Conservation (phyloP, 495 filamentous ascomycete species). For the Halenospora varia region DNA sequence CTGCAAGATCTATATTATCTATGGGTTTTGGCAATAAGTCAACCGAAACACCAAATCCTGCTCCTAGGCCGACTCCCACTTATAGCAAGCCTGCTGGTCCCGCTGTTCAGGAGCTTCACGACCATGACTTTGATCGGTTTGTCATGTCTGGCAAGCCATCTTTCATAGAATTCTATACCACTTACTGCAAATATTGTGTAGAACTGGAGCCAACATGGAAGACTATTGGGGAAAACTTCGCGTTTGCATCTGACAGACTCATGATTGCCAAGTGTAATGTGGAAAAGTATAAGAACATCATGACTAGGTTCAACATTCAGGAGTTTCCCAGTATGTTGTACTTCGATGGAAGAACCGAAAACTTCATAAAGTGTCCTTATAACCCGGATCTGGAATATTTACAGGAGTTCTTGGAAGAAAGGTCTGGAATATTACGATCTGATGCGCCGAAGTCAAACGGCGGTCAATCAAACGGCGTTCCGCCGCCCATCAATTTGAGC, state of each 20-base stretch:
- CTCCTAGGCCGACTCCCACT: constrained; percentile 6
- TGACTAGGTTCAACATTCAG: constrained; percentile 11
- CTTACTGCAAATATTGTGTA: constrained; percentile 18
- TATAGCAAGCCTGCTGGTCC: constrained; percentile 3
- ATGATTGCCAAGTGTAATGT: constrained; percentile 20
- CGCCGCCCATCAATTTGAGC: constrained; percentile 43
- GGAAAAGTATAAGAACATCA: constrained; percentile 1
- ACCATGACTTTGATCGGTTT: constrained; percentile 15
- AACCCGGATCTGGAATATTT: constrained; percentile 7
- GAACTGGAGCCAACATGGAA: constrained; percentile 20
- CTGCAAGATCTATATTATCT: constrained; percentile 7
- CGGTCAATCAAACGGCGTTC: constrained; percentile 22
- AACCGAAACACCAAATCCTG: constrained; percentile 9
- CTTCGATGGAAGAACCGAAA: constrained; percentile 17
- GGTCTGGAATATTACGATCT: constrained; percentile 9
- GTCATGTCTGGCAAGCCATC: constrained; percentile 15
- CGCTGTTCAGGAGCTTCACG: constrained; percentile 15
- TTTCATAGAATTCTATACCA: constrained; percentile 19
- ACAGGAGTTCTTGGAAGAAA: constrained; percentile 18
- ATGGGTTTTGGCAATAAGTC: constrained; percentile 25
- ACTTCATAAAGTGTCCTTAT: constrained; percentile 9
- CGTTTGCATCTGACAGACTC: constrained; percentile 20
- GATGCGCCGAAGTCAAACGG: constrained; percentile 21
- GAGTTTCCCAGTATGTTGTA: constrained; percentile 20
- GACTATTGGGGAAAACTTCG: constrained; percentile 17